A percentile compares a stretch with the other conserved stretches of the same genome.
Evolutionary conservation across 2,329 filamentous ascomycete genomes (phyloP).

Genomic region (Epichloe coenophiala): DNA sequence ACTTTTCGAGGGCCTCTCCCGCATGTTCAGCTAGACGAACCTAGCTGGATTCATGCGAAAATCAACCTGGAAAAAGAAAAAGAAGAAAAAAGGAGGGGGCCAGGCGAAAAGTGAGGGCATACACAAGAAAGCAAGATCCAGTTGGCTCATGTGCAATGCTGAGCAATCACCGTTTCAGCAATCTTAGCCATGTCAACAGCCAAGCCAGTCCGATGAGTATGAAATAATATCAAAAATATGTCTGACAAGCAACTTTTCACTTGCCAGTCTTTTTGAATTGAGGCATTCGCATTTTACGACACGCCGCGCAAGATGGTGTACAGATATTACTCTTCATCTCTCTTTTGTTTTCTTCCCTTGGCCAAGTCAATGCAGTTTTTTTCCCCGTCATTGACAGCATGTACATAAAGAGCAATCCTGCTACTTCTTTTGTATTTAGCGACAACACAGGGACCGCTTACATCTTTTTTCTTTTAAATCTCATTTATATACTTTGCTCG

Average conservation of each 20-base stretch:
- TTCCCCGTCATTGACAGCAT: neutral
- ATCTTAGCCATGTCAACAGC: no score
- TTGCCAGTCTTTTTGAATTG: no score
- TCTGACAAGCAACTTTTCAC: no score
- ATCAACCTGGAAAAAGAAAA: neutral
- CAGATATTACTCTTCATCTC: neutral
- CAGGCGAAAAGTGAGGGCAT: no score
- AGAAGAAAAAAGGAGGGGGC: neutral
- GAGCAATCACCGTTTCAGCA: no score
- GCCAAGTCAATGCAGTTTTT: neutral
- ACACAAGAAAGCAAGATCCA: no score
- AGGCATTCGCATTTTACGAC: no score
- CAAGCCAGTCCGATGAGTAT: no score
- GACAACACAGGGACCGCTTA: neutral
- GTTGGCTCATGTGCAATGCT: no score
- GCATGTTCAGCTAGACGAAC: constrained; percentile 30
- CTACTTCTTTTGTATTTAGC: neutral
- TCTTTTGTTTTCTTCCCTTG: neutral
- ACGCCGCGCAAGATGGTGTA: no score
- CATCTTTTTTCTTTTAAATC: neutral
- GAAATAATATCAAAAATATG: no score
- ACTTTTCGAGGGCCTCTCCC: constrained; percentile 42
- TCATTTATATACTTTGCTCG: neutral
- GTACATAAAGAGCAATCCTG: neutral
- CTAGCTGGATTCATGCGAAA: neutral